Conservation (phyloP, 1,139 yeast species). For the Spathaspora sp. region DNA sequence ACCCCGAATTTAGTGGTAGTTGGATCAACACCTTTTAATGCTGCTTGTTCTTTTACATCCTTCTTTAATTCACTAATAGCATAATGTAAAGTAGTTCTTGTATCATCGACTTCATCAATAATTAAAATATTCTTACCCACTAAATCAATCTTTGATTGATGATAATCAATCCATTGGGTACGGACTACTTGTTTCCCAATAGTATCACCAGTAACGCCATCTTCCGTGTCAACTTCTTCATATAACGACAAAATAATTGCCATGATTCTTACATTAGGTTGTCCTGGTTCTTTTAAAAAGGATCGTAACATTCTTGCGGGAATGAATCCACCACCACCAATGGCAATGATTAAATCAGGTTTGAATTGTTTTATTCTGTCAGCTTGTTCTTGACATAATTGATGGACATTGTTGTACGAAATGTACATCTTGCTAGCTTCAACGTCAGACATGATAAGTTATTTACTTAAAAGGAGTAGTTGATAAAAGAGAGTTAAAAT, state of each 20-base stretch:
- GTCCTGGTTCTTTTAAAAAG: constrained; percentile 80
- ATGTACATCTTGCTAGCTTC: constrained; percentile 66
- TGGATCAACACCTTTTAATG: constrained; percentile 46
- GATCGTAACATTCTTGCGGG: constrained; percentile 95
- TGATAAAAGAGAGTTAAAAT: no score
- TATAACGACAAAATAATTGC: constrained; percentile 90
- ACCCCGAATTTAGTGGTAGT: constrained; percentile 76
- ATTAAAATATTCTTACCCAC: constrained; percentile 81
- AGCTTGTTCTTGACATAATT: constrained; percentile 86
- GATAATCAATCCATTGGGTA: constrained; percentile 94
- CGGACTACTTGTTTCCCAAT: constrained; percentile 86
- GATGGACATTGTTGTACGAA: constrained; percentile 90
- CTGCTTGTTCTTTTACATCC: constrained; percentile 65
- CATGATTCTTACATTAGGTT: constrained; percentile 88
- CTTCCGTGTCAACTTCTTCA: constrained; percentile 68
- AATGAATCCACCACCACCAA: constrained; percentile 92
- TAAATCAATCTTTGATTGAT: constrained; percentile 59
- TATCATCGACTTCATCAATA: constrained; percentile 94
- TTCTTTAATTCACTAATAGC: constrained; percentile 85
- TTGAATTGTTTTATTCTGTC: constrained; percentile 64
- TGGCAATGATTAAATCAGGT: constrained; percentile 89
- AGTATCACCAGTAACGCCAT: constrained; percentile 55
- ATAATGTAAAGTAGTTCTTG: constrained; percentile 91
- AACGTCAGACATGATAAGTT: constrained; percentile 29
- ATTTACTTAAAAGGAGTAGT: no score